phyloP scores from a whole-genome alignment of 2,329 filamentous ascomycete species.

The Taxawa tesnikishii region DNA sequence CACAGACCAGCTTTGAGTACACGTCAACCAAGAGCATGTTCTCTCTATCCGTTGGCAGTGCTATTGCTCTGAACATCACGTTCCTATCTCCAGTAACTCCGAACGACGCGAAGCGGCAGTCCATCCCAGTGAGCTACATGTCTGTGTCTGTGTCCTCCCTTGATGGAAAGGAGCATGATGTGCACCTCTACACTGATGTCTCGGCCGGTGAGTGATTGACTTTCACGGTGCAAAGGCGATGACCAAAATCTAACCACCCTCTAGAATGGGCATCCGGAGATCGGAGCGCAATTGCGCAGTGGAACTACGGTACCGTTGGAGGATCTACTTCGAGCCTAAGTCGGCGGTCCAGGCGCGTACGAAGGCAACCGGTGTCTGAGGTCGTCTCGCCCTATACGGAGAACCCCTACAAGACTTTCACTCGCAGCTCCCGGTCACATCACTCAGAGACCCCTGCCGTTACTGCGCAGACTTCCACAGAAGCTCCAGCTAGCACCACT shows the following conservation, averaged over 20 bases:
- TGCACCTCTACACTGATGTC: slow-evolving; percentile 62
- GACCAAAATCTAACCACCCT: slow-evolving; percentile 1
- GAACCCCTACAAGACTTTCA: neutral
- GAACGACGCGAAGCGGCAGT: slow-evolving; percentile 53
- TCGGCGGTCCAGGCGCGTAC: neutral
- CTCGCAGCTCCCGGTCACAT: no score
- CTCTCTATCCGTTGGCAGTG: slow-evolving; percentile 49
- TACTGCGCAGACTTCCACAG: neutral
- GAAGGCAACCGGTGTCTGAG: neutral
- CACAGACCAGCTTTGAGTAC: slow-evolving; percentile 54
- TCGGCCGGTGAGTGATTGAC: slow-evolving; percentile 43
- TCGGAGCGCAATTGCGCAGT: slow-evolving; percentile 41
- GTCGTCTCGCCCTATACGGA: neutral
- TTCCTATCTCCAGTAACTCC: slow-evolving; percentile 62
- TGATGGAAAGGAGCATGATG: slow-evolving; percentile 50
- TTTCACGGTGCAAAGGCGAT: no score
- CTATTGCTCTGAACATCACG: slow-evolving; percentile 52
- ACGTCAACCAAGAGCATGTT: slow-evolving; percentile 63
- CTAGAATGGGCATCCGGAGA: slow-evolving; percentile 63
- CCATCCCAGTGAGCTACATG: slow-evolving; percentile 59
- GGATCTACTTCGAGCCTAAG: neutral
- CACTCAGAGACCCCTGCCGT: no score
- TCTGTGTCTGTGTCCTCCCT: slow-evolving; percentile 49
- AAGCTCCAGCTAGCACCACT: neutral
- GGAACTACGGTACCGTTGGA: slow-evolving; percentile 39